A percentile compares a stretch with the other conserved stretches of the same genome.
phyloP scores from a whole-genome alignment of 2,329 filamentous ascomycete species.

The Fusarium musae region DNA sequence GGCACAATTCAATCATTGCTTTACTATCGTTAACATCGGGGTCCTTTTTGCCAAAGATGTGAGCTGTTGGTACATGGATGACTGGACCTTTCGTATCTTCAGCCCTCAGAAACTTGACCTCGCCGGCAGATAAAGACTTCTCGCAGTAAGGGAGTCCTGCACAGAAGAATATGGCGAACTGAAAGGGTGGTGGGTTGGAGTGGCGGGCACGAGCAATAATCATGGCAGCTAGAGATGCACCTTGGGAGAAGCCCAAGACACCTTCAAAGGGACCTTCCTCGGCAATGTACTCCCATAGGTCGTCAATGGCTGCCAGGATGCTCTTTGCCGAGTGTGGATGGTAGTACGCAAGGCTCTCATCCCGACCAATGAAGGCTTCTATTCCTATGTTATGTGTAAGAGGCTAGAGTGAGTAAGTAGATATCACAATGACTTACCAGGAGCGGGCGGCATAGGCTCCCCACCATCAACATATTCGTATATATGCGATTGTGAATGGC shows the following conservation, averaged over 20 bases:
- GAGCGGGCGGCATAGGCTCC: not conserved
- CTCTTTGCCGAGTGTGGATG: not conserved
- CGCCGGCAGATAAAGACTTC: not conserved
- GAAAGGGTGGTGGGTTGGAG: conserved; percentile 1
- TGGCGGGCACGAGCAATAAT: not conserved
- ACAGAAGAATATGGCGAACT: conserved; percentile 6
- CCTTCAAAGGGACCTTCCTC: conserved; percentile 5
- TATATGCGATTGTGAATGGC: not conserved
- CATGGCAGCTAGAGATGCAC: not conserved
- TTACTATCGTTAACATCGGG: conserved; percentile 1
- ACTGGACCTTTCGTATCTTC: not conserved
- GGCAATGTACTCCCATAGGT: not conserved
- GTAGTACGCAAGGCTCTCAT: not conserved
- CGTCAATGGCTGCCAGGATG: not conserved
- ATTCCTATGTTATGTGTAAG: not conserved
- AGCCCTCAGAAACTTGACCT: not conserved
- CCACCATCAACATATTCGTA: conserved; percentile 6
- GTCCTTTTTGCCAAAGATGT: not conserved
- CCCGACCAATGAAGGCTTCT: not conserved
- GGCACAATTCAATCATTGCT: not conserved
- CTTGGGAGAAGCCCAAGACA: not conserved
- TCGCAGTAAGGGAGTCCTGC: conserved; percentile 2
- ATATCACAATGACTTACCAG: not conserved
- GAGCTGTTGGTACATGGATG: not conserved
- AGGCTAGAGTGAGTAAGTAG: not conserved